Evolutionary conservation across 2,329 filamentous ascomycete species (phyloP).

Genomic region (Tolypocladium guangdongense): DNA sequence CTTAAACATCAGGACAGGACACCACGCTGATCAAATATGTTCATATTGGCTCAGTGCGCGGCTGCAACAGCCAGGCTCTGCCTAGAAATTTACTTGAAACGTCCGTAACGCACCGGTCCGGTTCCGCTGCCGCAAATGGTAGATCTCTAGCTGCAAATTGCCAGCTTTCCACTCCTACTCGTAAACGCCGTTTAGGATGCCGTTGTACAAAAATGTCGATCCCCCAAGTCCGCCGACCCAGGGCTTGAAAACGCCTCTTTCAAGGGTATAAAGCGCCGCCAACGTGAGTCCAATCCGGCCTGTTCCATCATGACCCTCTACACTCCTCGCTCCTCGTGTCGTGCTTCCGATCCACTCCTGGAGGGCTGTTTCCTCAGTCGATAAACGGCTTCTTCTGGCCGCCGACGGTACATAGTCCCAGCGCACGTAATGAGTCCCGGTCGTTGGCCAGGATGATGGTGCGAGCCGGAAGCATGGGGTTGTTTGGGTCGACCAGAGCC

Average conservation of each 20-base stretch:
- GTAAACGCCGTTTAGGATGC: slow-evolving; percentile 9
- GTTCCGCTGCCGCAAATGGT: neutral
- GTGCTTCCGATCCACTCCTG: neutral
- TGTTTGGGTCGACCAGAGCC: slow-evolving; percentile 73
- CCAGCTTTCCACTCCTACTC: slow-evolving; percentile 3
- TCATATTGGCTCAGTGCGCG: neutral
- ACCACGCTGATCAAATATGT: too few species aligned
- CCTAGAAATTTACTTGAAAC: neutral
- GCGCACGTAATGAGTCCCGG: slow-evolving; percentile 47
- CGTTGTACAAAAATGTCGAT: neutral
- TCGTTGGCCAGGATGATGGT: slow-evolving; percentile 74
- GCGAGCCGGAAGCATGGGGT: slow-evolving; percentile 82
- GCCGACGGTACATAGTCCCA: slow-evolving; percentile 52
- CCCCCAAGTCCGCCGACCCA: neutral
- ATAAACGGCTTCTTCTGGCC: slow-evolving; percentile 57
- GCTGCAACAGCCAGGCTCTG: neutral
- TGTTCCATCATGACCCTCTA: neutral
- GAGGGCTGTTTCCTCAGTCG: slow-evolving; percentile 30
- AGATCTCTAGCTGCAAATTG: slow-evolving; percentile 2
- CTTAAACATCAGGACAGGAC: too few species aligned
- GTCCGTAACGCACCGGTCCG: neutral
- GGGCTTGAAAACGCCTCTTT: slow-evolving; percentile 4
- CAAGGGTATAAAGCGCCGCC: slow-evolving; percentile 3
- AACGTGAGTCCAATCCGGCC: neutral
- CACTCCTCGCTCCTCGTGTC: neutral